phyloP scores from a whole-genome alignment of 306 rosid genomes.

The Dryas octopetala region DNA sequence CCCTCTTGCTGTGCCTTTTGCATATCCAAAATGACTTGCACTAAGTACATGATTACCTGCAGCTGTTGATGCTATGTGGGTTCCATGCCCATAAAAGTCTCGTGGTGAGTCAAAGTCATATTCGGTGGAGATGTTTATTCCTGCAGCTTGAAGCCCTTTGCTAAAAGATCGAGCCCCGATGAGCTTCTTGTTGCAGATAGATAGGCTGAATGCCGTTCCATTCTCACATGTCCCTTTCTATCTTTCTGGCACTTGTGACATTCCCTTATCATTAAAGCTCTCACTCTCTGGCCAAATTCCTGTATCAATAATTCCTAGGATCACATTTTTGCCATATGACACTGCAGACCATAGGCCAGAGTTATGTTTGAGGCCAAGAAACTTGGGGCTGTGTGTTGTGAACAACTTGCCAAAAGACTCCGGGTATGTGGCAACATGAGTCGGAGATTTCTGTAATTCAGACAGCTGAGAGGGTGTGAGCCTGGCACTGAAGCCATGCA shows the following conservation, averaged over 20 bases:
- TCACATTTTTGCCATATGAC: conserved; percentile 22
- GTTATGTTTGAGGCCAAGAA: conserved; percentile 16
- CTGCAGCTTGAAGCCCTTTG: not conserved
- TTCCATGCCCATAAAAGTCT: conserved; percentile 22
- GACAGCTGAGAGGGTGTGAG: conserved; percentile 18
- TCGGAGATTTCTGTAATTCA: not conserved
- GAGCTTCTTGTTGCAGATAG: conserved; percentile 33
- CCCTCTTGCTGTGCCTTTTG: conserved; percentile 16
- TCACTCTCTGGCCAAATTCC: conserved; percentile 29
- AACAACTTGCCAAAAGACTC: conserved; percentile 21
- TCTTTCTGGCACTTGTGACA: conserved; percentile 16
- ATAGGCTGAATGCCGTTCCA: conserved; percentile 14
- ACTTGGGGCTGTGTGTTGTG: conserved; percentile 26
- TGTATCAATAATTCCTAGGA: conserved; percentile 21
- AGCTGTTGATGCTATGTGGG: conserved; percentile 29
- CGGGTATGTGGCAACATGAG: conserved; percentile 19
- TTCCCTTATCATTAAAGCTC: conserved; percentile 19
- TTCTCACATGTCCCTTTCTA: conserved; percentile 26
- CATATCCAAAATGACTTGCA: conserved; percentile 20
- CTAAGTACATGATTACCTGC: conserved; percentile 19
- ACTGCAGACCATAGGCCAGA: not conserved
- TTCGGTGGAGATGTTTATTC: not conserved
- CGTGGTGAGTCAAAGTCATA: conserved; percentile 2
- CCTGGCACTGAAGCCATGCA: conserved; percentile 33
- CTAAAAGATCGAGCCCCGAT: conserved; percentile 21